These are phyloP conservation scores for Elongisporangium anandrum DNA, from an alignment of 352 stramenopile species.

Conservation along the genomic window DNA sequence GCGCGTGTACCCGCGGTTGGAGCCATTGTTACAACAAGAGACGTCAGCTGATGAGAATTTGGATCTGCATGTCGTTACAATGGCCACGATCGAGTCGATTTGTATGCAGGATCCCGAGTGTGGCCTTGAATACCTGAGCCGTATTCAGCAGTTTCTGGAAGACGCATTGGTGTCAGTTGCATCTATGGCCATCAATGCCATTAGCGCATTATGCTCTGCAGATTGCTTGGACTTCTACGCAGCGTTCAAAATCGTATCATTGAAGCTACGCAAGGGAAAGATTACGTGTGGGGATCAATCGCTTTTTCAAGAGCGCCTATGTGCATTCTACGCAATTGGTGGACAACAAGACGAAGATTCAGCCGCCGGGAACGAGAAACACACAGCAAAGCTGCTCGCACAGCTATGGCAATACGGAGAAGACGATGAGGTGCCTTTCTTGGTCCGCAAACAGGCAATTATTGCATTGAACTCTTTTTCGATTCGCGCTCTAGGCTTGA, in stretches of 20 bases:
- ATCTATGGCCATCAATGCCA: constrained; percentile 60
- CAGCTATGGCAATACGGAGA: constrained; percentile 50
- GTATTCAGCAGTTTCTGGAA: constrained; percentile 57
- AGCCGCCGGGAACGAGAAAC: constrained; percentile 24
- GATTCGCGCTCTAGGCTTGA: constrained; percentile 38
- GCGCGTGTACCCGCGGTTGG: constrained; percentile 59
- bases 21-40: constrained; percentile 41
- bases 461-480: constrained; percentile 38
- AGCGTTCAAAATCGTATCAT: constrained; percentile 65
- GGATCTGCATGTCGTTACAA: constrained; percentile 41
- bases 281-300: constrained; percentile 34
- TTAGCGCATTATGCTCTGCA: constrained; percentile 42
- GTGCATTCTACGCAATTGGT: constrained; percentile 46
- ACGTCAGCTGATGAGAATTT: constrained; percentile 14
- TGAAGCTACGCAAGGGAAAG: constrained; percentile 68
- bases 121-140: constrained; percentile 62
- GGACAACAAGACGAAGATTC: constrained; percentile 19
- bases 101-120: constrained; percentile 58
- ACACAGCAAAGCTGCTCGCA: constrained; percentile 32
- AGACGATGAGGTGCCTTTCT: constrained; percentile 10
- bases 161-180: constrained; percentile 42
- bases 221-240: constrained; percentile 78
- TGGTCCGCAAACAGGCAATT: constrained; percentile 41
- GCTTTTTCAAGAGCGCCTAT: constrained; percentile 57
- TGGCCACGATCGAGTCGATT: constrained; percentile 59